Evolutionary conservation across 139 green algal genomes (phyloP).

Genomic region (Closterium sp.): DNA sequence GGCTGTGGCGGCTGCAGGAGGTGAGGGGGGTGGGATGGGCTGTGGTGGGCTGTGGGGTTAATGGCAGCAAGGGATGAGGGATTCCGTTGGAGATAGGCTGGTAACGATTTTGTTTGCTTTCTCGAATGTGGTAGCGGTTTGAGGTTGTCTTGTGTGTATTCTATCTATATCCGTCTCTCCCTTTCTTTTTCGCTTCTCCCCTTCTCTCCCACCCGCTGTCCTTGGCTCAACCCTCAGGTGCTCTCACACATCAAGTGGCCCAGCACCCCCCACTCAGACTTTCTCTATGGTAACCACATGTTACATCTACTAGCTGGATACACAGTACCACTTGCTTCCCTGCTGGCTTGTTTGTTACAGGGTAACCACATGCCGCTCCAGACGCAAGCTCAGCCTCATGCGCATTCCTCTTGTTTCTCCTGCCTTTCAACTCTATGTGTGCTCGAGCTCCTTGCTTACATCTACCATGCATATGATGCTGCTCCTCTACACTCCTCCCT

Average conservation of each 20-base stretch:
- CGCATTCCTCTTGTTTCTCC: too few relatives aligned
- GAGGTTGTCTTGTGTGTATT: not conserved
- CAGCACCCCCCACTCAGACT: constrained; percentile 1
- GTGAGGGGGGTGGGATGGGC: not conserved
- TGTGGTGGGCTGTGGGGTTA: not conserved
- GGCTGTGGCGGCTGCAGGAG: constrained; percentile 24
- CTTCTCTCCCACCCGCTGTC: not conserved
- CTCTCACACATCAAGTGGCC: constrained; percentile 24
- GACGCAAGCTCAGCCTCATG: too few relatives aligned
- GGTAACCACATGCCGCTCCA: too few relatives aligned
- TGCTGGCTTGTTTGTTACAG: too few relatives aligned
- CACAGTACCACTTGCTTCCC: too few relatives aligned
- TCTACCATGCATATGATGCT: too few relatives aligned
- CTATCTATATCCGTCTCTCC: too few relatives aligned
- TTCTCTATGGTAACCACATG: constrained; percentile 8
- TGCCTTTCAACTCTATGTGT: too few relatives aligned
- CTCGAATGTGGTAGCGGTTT: too few relatives aligned
- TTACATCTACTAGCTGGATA: not conserved
- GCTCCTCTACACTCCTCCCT: too few relatives aligned
- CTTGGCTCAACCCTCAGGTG: not conserved
- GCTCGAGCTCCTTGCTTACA: too few relatives aligned
- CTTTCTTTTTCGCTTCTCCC: not conserved
- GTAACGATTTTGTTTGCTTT: not conserved
- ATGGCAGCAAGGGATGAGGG: not conserved
- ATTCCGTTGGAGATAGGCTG: not conserved